Evolutionary conservation across 257 asterid species (phyloP).

Genomic region (Nicotiana obtusifolia): DNA sequence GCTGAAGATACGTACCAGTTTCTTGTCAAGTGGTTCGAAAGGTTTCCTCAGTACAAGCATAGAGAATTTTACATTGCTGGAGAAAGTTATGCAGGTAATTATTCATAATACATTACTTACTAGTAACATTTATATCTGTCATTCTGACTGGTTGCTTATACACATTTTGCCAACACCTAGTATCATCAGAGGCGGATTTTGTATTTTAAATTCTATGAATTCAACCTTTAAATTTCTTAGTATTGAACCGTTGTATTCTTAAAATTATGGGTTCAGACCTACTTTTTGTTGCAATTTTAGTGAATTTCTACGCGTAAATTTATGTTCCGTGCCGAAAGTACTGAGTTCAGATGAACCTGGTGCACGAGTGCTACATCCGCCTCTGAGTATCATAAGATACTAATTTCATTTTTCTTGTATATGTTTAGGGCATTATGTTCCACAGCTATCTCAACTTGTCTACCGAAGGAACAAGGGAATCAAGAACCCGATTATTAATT

Average conservation of each 20-base stretch:
- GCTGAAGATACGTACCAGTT: constrained; percentile 85
- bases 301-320: no score
- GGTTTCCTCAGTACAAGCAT: constrained; percentile 94
- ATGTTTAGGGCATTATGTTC: constrained; percentile 84
- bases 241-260: no score
- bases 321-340: no score
- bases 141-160: not conserved
- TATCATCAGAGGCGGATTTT: not conserved
- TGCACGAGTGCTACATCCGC: no score
- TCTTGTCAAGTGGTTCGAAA: constrained; percentile 83
- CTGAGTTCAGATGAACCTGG: no score
- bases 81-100: constrained; percentile 90
- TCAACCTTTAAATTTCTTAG: no score
- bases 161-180: not conserved
- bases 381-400: not conserved
- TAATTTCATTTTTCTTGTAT: not conserved
- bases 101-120: not conserved
- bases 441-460: constrained; percentile 77
- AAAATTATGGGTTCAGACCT: no score
- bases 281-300: no score
- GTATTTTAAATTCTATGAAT: no score
- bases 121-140: not conserved
- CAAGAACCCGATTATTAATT: constrained; percentile 63
- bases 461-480: constrained; percentile 65
- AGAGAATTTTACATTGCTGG: constrained; percentile 89